Evolutionary conservation across 495 filamentous ascomycete genomes (phyloP), one percentile per base, ranked within the genome.

Genomic region (Penicillium angulare): DNA sequence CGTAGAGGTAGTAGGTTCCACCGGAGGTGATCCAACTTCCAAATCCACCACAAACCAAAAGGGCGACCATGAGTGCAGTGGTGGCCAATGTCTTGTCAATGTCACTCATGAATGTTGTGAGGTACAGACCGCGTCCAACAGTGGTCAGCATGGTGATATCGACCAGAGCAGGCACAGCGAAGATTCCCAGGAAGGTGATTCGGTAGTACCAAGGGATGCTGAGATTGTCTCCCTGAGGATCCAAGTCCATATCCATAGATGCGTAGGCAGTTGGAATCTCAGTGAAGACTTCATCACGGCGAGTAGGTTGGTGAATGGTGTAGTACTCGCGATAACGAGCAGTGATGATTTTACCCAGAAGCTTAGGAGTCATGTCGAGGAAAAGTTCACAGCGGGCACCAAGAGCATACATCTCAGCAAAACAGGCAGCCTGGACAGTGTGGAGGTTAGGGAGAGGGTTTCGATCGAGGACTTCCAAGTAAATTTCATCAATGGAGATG

Each of bases 21-120:
- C 41, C 41, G 12, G 41, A 44, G 24, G n/a, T 44, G 15, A 44
- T 44, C 41, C 41, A 44, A 21, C 41, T 44, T 5, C 41, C 41
- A 9, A 44, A 44, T 10, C 41, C 41, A 44, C 41, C 41, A 44
- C 41, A 44, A 9, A 44, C 13, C 6, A 44, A 16, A 18, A 44
- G 26, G 3, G 41, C 41, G 1, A 44, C 27, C 41, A 44, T 44
- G 17, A 44, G 41, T 9, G 41, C 41, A 15, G 41, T 44, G n/a
- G 41, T 44, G 24, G 41, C 41, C 41, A 44, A 31, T 6, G 41
- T 44, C 41, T 44, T 44, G 41, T 44, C 41, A n/a, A 44, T 44
- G 23, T 44, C 41, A 13, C 41, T 44, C 41, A 44, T 44, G 4
- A 44, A 44, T 5, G 41, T 44, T 29, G 41, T 44, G 23, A 44